Percentiles rank a stretch among this genome's conserved stretches.
These are phyloP conservation scores for Cutaneotrichosporon cyanovorans DNA, from an alignment of 1,284 basidiomycete species.

Conservation along the genomic window DNA sequence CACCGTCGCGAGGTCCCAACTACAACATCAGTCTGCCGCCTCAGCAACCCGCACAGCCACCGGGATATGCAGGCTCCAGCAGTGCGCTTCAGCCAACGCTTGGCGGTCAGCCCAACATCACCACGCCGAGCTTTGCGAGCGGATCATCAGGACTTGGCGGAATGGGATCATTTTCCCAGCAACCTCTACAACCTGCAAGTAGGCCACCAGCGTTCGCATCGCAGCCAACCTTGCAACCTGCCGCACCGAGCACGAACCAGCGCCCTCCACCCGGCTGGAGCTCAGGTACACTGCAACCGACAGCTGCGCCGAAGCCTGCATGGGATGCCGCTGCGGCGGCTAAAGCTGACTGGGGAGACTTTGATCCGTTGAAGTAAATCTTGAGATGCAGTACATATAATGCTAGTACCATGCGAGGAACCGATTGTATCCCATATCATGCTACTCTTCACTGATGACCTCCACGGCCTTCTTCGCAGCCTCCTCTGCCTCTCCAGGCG, in stretches of 20 bases:
- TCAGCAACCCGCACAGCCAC: conserved; percentile 7
- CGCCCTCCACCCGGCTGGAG: conserved; percentile 38
- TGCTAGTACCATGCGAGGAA: too few relatives aligned
- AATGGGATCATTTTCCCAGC: too few relatives aligned
- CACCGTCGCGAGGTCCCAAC: conserved; percentile 26
- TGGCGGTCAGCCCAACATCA: too few relatives aligned
- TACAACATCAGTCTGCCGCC: conserved; percentile 39
- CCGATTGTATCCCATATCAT: too few relatives aligned
- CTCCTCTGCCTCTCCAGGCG: conserved; percentile 67
- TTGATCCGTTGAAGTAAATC: conserved; percentile 39
- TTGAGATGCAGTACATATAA: background rate
- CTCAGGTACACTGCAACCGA: conserved; percentile 40
- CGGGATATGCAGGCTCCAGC: too few relatives aligned
- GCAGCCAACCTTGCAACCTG: background rate
- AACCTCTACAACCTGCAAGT: conserved; percentile 3
- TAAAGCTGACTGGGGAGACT: conserved; percentile 40
- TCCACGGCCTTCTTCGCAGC: conserved; percentile 42
- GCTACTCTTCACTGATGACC: conserved; percentile 10
- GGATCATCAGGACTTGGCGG: too few relatives aligned
- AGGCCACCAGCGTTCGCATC: conserved; percentile 4
- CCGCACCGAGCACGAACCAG: background rate
- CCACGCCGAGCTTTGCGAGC: too few relatives aligned
- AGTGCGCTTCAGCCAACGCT: too few relatives aligned
- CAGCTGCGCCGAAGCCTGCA: conserved; percentile 25
- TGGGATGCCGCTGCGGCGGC: conserved; percentile 17